phyloP scores from a whole-genome alignment of 805 yeast species.

The Kluyveromyces aestuarii region DNA sequence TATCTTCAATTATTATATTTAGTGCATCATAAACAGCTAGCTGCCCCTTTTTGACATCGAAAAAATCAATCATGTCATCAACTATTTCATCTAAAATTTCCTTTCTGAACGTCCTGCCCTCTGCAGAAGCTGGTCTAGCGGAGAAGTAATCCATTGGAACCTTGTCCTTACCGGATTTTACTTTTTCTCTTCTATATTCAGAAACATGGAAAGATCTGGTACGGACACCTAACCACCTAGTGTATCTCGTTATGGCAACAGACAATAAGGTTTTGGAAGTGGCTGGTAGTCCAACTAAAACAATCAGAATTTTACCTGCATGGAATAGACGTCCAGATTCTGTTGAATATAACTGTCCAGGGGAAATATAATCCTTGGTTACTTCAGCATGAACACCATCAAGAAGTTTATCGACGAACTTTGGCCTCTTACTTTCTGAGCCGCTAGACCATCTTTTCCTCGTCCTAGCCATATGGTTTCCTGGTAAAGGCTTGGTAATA shows the following conservation, averaged over 20 bases:
- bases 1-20: conserved; percentile 65
- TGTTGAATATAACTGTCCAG: conserved; percentile 89
- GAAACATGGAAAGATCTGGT: conserved; percentile 88
- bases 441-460: conserved; percentile 39
- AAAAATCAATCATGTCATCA: conserved; percentile 60
- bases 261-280: conserved; percentile 92
- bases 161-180: conserved; percentile 24
- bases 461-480: conserved; percentile 49
- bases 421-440: conserved; percentile 9
- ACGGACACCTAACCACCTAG: conserved; percentile 94
- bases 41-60: conserved; percentile 75
- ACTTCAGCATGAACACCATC: conserved; percentile 59
- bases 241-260: conserved; percentile 81
- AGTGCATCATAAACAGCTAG: conserved; percentile 95
- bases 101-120: conserved; percentile 45
- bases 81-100: conserved; percentile 55
- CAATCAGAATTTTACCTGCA: conserved; percentile 88
- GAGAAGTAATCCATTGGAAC: conserved; percentile 65
- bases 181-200: conserved; percentile 66
- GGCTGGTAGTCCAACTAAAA: conserved; percentile 88
- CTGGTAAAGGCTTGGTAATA: conserved; percentile 36
- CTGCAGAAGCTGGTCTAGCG: conserved; percentile 39
- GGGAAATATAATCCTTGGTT: conserved; percentile 51
- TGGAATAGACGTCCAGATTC: conserved; percentile 89
- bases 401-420: conserved; percentile 5